A percentile compares a stretch with the other conserved stretches of the same genome.
phyloP scores from a whole-genome alignment of 2,329 filamentous ascomycete genomes.

The Trichoderma sp. region DNA sequence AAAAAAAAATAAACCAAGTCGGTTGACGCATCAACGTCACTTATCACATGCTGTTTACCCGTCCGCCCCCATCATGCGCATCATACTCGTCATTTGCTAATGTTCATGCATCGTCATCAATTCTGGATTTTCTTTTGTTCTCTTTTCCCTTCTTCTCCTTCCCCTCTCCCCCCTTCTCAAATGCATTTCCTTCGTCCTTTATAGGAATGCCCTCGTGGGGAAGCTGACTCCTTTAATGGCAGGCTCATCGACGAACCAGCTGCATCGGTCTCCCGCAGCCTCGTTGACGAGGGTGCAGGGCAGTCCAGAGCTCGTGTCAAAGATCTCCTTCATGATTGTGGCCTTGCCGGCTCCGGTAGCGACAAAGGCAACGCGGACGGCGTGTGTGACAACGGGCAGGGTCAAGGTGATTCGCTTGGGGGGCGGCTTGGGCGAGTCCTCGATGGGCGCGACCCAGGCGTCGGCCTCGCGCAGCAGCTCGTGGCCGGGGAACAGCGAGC shows the following conservation, averaged over 20 bases:
- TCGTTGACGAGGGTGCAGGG: slow-evolving; percentile 90
- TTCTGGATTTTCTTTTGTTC: not conserved
- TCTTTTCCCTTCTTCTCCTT: not conserved
- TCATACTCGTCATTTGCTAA: slow-evolving; percentile 13
- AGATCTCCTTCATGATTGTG: slow-evolving; percentile 89
- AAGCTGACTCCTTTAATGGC: slow-evolving; percentile 86
- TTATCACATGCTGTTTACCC: not conserved
- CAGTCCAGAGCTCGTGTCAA: slow-evolving; percentile 75
- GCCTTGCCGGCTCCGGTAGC: slow-evolving; percentile 89
- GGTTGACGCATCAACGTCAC: not conserved
- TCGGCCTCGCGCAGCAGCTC: slow-evolving; percentile 81
- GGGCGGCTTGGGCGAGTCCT: slow-evolving; percentile 94
- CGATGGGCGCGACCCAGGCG: slow-evolving; percentile 91
- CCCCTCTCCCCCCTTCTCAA: too few relatives aligned
- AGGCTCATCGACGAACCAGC: slow-evolving; percentile 90
- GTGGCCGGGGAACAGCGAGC: slow-evolving; percentile 92
- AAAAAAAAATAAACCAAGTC: slow-evolving; percentile 1
- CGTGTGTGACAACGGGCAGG: slow-evolving; percentile 86
- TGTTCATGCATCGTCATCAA: slow-evolving; percentile 22
- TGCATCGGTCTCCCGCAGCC: slow-evolving; percentile 80
- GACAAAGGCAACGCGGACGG: slow-evolving; percentile 85
- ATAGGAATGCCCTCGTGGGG: slow-evolving; percentile 71
- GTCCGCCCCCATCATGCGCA: slow-evolving; percentile 1
- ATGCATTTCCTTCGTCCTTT: slow-evolving; percentile 1
- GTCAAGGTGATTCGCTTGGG: slow-evolving; percentile 89